A percentile compares a stretch with the other conserved stretches of the same genome.
Evolutionary conservation across 352 stramenopile genomes (phyloP).

Genomic region (Phytopythium delawarense): DNA sequence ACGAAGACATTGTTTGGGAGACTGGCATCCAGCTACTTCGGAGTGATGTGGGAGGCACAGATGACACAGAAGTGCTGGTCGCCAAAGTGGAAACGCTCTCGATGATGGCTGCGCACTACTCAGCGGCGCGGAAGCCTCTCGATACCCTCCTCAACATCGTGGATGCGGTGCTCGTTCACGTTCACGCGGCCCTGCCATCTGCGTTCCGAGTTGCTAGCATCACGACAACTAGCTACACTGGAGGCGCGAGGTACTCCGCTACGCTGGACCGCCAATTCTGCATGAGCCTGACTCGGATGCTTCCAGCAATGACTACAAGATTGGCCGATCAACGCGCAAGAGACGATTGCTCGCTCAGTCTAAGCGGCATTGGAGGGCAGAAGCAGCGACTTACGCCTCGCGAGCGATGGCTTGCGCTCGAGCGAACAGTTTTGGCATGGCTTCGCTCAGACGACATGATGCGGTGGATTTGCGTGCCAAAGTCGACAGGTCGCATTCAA

Average conservation of each 20-base stretch:
- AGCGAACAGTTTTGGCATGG: slow-evolving; percentile 39
- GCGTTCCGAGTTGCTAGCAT: neutral
- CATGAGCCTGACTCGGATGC: slow-evolving; percentile 35
- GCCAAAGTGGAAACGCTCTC: slow-evolving; percentile 22
- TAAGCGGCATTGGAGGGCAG: neutral
- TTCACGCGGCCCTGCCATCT: slow-evolving; percentile 19
- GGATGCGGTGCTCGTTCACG: slow-evolving; percentile 15
- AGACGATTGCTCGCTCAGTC: neutral
- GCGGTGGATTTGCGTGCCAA: slow-evolving; percentile 60
- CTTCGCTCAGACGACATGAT: slow-evolving; percentile 62
- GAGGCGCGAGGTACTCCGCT: neutral
- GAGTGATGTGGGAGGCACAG: neutral
- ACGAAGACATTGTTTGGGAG: slow-evolving; percentile 15
- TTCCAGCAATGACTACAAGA: slow-evolving; percentile 23
- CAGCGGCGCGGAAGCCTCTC: neutral
- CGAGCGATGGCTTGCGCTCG: slow-evolving; percentile 32
- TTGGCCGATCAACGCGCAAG: neutral
- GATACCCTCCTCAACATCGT: slow-evolving; percentile 12
- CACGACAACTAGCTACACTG: neutral
- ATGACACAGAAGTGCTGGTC: slow-evolving; percentile 14
- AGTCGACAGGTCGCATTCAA: slow-evolving; percentile 24
- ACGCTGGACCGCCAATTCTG: slow-evolving; percentile 53
- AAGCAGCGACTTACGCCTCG: neutral
- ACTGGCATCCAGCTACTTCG: neutral
- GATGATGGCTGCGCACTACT: slow-evolving; percentile 21